Base-by-base conservation (phyloP, 108 stramenopile genomes). In the Pinguiococcus pyrenoidosus region DNA sequence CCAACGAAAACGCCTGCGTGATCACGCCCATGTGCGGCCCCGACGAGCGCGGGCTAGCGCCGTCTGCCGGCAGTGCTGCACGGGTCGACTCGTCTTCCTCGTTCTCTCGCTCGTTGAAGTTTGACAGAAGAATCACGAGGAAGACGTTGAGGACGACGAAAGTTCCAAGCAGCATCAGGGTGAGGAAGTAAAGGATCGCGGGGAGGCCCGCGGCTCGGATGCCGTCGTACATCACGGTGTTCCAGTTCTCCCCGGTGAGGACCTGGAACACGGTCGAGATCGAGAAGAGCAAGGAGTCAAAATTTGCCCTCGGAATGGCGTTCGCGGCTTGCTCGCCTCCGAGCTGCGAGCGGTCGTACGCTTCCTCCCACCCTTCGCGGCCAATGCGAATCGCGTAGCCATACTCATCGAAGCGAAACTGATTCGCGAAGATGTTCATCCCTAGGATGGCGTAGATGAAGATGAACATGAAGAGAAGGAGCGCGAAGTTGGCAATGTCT, bases 351-450 rank as follows among this genome's bases (percentile, higher is more conserved):
- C n/a, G n/a, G n/a, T n/a, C n/a, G 4, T 46, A n/a, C n/a, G n/a
- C n/a, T n/a, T n/a, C n/a, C n/a, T 39, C 20, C 28, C 30, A 56
- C 10, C 55, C 55, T 4, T 46, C 46, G 12, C 33, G 33, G 2
- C 45, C 45, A 5, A 56, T 56, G 7, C 33, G 32, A 2, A 56
- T 28, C 7, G 14, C 45, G 25, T 35, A 9, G 18, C 46, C 62
- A 1, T 43, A 20, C 24, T 61, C 62, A 20, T 49, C 36, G 25
- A 79, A 79, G 29, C 55, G 58, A 35, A 79, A 36, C 16, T 64
- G 41, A 51, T 79, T 79, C 12, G 74, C 68, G 53, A 83, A 80
- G 28, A 80, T 51, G 56, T 80, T 75, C 69, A 74, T 66, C 8
- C 79, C 78, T 9, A 74, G 39, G 13, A 83, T 57, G 13, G 66